phyloP scores from a whole-genome alignment of 2,329 filamentous ascomycete genomes.

The Exophiala bonariae region DNA sequence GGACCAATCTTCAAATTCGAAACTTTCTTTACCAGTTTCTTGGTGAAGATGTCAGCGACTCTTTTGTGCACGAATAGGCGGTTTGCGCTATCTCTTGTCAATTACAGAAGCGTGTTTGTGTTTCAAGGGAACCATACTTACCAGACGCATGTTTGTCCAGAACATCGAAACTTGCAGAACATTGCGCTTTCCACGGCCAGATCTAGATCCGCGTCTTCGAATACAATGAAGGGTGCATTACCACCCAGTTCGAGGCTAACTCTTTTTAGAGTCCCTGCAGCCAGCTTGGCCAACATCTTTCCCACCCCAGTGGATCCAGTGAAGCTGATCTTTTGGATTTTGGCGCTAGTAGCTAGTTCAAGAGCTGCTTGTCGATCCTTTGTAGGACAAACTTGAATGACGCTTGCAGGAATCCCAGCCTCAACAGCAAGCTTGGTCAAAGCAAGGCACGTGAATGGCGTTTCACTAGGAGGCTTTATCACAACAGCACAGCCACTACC shows the following conservation, averaged over 20 bases:
- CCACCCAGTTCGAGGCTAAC: conserved; percentile 44
- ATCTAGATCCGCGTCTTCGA: conserved; percentile 39
- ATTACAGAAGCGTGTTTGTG: too few species aligned
- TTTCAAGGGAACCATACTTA: too few species aligned
- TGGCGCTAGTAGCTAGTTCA: not conserved
- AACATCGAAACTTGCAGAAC: conserved; percentile 11
- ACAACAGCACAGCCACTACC: conserved; percentile 95
- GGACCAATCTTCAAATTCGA: conserved; percentile 73
- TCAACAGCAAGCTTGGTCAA: conserved; percentile 81
- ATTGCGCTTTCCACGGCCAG: conserved; percentile 15
- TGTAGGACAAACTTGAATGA: conserved; percentile 85
- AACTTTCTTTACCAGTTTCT: conserved; percentile 70
- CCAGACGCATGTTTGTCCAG: conserved; percentile 16
- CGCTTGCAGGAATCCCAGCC: conserved; percentile 90
- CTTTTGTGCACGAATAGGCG: conserved; percentile 74
- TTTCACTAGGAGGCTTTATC: conserved; percentile 85
- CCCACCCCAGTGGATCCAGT: conserved; percentile 33
- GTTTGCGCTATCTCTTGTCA: conserved; percentile 58
- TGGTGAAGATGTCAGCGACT: conserved; percentile 72
- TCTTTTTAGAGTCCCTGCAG: conserved; percentile 37
- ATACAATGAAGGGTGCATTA: conserved; percentile 41
- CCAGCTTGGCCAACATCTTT: conserved; percentile 32
- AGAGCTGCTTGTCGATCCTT: not conserved
- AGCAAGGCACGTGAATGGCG: conserved; percentile 84
- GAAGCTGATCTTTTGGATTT: conserved; percentile 28